A percentile compares a stretch with the other conserved stretches of the same genome.
These are phyloP conservation scores for Candida andamanensis DNA, from an alignment of 805 yeast genomes.

Conservation along the genomic window DNA sequence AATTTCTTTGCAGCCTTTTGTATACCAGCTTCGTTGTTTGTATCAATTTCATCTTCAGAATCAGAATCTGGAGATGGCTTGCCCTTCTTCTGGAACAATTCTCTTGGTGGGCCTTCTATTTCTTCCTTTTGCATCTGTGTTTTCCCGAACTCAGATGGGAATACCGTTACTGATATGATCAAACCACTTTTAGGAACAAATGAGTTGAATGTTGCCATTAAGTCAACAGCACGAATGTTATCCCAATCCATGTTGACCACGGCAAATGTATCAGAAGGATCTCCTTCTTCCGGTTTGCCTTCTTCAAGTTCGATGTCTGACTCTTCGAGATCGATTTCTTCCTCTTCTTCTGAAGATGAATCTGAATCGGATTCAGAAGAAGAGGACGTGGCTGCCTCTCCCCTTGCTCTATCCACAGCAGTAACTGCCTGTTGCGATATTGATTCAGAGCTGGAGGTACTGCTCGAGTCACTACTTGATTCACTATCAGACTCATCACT, in stretches of 20 bases:
- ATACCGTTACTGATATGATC: constrained; percentile 64
- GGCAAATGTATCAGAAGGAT: constrained; percentile 77
- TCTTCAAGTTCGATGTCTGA: constrained; percentile 53
- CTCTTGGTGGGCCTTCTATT: constrained; percentile 86
- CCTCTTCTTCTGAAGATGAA: constrained; percentile 45
- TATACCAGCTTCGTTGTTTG: constrained; percentile 41
- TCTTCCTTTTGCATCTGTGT: constrained; percentile 88
- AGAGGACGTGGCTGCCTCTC: constrained; percentile 44
- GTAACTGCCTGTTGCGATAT: constrained; percentile 9
- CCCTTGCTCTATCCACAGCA: constrained; percentile 59
- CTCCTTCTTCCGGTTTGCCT: constrained; percentile 74
- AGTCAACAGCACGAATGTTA: constrained; percentile 77
- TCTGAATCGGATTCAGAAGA: constrained; percentile 35
- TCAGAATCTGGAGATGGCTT: constrained; percentile 26
- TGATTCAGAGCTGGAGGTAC: constrained; percentile 17
- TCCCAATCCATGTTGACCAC: constrained; percentile 98
- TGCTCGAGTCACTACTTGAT: constrained; percentile 16
- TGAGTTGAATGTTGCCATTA: constrained; percentile 82
- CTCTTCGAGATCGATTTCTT: constrained; percentile 39
- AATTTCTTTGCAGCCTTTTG: constrained; percentile 66
- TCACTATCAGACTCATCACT: constrained; percentile 22
- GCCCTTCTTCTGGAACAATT: constrained; percentile 54
- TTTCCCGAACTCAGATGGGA: constrained; percentile 90
- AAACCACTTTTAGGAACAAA: constrained; percentile 76
- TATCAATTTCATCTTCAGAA: constrained; percentile 36